A percentile compares a stretch with the other conserved stretches of the same genome.
These are phyloP conservation scores for Chimonanthus salicifolius DNA, from an alignment of 164 flowering plant genomes.

Conservation along the genomic window DNA sequence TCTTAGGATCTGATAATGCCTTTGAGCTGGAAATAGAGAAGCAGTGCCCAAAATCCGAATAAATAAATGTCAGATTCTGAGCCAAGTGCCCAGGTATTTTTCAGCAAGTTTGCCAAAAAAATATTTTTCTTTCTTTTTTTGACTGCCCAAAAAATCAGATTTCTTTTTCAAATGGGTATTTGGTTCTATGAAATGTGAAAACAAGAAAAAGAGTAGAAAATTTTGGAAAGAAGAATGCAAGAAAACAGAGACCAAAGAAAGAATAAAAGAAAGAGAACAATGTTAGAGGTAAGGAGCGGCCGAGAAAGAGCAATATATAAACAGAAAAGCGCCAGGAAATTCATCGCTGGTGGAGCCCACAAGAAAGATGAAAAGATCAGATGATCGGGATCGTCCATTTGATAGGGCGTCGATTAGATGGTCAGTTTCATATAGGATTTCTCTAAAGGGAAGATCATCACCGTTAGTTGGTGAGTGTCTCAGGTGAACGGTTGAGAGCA, in stretches of 20 bases:
- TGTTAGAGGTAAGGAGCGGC: no score
- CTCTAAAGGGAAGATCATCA: neutral
- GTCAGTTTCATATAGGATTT: no score
- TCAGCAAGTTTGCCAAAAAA: constrained; percentile 2
- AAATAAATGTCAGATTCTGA: neutral
- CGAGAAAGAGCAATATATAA: no score
- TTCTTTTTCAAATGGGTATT: neutral
- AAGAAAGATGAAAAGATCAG: no score
- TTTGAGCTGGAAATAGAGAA: constrained; percentile 1
- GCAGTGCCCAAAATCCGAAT: neutral
- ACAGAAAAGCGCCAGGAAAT: no score
- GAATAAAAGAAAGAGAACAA: neutral
- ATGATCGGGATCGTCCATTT: no score
- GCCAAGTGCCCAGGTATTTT: neutral
- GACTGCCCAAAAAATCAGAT: neutral
- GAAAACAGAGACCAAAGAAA: neutral
- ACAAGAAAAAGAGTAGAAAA: neutral
- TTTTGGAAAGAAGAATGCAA: neutral
- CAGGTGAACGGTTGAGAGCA: neutral
- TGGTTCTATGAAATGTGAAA: neutral
- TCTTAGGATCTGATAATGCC: constrained; percentile 11
- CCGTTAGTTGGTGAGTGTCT: neutral
- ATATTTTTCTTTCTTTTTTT: neutral
- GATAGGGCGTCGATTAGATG: no score
- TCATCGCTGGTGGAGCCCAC: no score